Conservation (phyloP, 164 flowering plant species). For the Saururus chinensis region DNA sequence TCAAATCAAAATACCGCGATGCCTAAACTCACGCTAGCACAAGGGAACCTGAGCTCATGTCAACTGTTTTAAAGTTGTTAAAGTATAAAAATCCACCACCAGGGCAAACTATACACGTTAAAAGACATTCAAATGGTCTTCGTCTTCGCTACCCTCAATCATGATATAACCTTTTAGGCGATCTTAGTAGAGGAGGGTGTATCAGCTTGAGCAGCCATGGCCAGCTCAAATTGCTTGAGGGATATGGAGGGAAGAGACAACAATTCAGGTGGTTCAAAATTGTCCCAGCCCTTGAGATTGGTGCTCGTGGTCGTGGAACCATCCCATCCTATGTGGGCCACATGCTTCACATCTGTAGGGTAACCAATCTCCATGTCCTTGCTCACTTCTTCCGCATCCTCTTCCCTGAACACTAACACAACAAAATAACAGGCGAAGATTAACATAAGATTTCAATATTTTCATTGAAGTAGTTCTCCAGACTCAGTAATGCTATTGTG, state of each 20-base stretch:
- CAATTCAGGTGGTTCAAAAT: conserved; percentile 7
- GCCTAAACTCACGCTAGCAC: too few species aligned
- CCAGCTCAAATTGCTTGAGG: conserved; percentile 12
- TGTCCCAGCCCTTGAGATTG: conserved; percentile 8
- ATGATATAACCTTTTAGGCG: too few species aligned
- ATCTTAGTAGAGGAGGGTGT: not conserved
- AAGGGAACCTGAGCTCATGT: too few species aligned
- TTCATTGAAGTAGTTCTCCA: too few species aligned
- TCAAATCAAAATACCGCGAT: too few species aligned
- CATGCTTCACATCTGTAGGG: conserved; percentile 88
- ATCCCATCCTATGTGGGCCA: conserved; percentile 83
- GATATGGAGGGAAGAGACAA: conserved; percentile 11
- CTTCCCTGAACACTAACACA: conserved; percentile 39
- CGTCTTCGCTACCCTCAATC: too few species aligned
- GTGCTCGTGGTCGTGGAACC: conserved; percentile 11
- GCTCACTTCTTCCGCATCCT: conserved; percentile 18
- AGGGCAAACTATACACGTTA: too few species aligned
- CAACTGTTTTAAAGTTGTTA: too few species aligned
- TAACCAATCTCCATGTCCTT: conserved; percentile 55
- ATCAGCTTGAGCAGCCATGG: conserved; percentile 13
- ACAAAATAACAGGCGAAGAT: not conserved
- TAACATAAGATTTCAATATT: not conserved
- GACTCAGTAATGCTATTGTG: too few species aligned
- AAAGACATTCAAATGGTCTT: too few species aligned
- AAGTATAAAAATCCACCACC: too few species aligned